Conservation (phyloP, 305 asterid species). For the Fraxinus albicans region DNA sequence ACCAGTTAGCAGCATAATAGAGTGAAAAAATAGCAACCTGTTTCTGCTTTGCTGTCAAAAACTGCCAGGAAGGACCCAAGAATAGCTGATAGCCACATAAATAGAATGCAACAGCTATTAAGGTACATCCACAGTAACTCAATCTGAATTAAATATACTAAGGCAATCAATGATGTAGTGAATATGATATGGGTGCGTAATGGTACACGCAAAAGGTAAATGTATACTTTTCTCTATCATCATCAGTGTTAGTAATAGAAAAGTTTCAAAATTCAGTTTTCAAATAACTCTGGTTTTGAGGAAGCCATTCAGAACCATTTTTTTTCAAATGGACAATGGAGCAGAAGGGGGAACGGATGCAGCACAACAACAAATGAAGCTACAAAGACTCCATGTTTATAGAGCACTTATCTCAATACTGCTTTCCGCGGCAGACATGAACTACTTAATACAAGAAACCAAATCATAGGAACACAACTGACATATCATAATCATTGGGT, state of each 20-base stretch:
- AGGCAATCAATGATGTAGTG: not conserved
- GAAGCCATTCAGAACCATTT: not conserved
- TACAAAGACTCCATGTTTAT: not conserved
- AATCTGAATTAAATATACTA: not conserved
- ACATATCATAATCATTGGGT: not conserved
- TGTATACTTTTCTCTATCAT: not conserved
- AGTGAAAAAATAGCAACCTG: constrained; percentile 64
- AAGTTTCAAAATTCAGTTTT: not conserved
- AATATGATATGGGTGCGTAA: not conserved
- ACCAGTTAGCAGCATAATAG: constrained; percentile 86
- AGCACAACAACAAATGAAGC: not conserved
- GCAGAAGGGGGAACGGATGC: not conserved
- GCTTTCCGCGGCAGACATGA: not conserved
- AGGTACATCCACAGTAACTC: not conserved
- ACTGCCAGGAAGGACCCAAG: constrained; percentile 50
- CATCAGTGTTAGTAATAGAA: not conserved
- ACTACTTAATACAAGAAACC: not conserved
- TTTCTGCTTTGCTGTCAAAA: constrained; percentile 69
- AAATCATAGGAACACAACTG: not conserved
- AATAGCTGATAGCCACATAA: constrained; percentile 52
- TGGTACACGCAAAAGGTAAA: not conserved
- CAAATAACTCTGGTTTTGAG: not conserved
- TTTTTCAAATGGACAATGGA: not conserved
- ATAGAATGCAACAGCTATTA: constrained; percentile 20
- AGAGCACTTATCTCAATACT: not conserved